A percentile compares a stretch with the other conserved stretches of the same genome.
Conservation (phyloP, 106 monocot genomes). For the Apostasia shenzhenica region DNA sequence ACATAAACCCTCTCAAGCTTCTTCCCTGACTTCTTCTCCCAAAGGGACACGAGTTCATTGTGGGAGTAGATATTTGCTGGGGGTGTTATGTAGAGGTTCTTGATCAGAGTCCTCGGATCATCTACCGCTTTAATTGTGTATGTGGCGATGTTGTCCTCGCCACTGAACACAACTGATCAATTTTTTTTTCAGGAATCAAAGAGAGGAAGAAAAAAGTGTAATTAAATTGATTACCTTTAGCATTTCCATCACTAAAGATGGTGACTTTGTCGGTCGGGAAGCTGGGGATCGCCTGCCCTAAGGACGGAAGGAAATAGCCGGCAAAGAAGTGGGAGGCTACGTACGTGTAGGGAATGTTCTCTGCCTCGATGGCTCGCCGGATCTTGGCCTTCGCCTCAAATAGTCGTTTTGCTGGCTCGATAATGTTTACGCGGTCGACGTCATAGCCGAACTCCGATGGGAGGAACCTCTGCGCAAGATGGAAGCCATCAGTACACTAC, state of each 20-base stretch:
- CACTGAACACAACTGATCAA: constrained; percentile 23
- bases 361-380: constrained; percentile 25
- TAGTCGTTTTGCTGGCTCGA: constrained; percentile 22
- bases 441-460: constrained; percentile 62
- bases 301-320: constrained; percentile 22
- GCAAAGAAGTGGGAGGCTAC: constrained; percentile 43
- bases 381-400: constrained; percentile 26
- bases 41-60: constrained; percentile 53
- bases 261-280: constrained; percentile 23
- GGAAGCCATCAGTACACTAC: neutral
- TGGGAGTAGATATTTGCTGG: constrained; percentile 32
- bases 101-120: constrained; percentile 62
- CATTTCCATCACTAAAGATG: constrained; percentile 44
- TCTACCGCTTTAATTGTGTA: constrained; percentile 55
- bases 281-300: constrained; percentile 17
- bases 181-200: no score
- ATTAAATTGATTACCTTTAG: neutral
- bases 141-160: constrained; percentile 43
- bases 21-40: constrained; percentile 55
- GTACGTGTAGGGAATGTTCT: constrained; percentile 35
- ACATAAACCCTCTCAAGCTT: constrained; percentile 38
- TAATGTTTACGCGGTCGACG: constrained; percentile 23
- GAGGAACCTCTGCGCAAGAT: constrained; percentile 32
- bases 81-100: constrained; percentile 50
- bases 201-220: no score